phyloP scores from a whole-genome alignment of 148 eudicot genomes.

The Hydrangea macrophylla region DNA sequence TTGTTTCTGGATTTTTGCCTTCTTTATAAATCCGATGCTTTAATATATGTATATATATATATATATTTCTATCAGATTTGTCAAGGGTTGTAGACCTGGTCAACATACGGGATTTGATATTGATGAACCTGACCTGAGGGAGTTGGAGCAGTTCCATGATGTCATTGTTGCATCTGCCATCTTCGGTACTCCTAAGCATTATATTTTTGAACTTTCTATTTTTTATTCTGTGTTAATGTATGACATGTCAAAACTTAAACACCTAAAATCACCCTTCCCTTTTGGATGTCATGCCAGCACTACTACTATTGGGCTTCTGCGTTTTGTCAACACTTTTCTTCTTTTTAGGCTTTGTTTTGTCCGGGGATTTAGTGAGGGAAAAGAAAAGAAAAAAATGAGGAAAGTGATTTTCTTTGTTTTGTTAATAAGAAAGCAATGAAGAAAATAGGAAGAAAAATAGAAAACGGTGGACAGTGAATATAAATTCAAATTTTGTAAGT shows the following conservation, averaged over 20 bases:
- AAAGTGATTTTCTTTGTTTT: too few species aligned
- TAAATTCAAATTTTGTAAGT: too few species aligned
- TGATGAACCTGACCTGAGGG: slow-evolving; percentile 68
- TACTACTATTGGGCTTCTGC: slow-evolving; percentile 1
- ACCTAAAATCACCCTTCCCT: neutral
- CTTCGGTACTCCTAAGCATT: slow-evolving; percentile 57
- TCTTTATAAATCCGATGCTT: too few species aligned
- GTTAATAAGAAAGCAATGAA: too few species aligned
- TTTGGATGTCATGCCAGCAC: neutral
- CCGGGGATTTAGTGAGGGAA: too few species aligned
- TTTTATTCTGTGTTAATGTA: neutral
- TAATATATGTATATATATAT: too few species aligned
- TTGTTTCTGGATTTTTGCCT: slow-evolving; percentile 9
- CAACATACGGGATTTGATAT: slow-evolving; percentile 76
- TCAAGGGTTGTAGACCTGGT: slow-evolving; percentile 83
- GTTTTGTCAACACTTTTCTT: slow-evolving; percentile 6
- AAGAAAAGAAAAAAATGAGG: too few species aligned
- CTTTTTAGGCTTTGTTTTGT: slow-evolving; percentile 6
- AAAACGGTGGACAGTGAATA: too few species aligned
- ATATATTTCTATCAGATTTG: slow-evolving; percentile 52
- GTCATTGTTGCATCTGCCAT: slow-evolving; percentile 93
- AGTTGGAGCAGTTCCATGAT: slow-evolving; percentile 65
- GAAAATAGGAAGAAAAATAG: too few species aligned
- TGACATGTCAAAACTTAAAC: neutral
- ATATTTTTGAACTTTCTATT: neutral